These are phyloP conservation scores for Myxozyma lipomycoides DNA, from an alignment of 805 yeast genomes.

Conservation along the genomic window DNA sequence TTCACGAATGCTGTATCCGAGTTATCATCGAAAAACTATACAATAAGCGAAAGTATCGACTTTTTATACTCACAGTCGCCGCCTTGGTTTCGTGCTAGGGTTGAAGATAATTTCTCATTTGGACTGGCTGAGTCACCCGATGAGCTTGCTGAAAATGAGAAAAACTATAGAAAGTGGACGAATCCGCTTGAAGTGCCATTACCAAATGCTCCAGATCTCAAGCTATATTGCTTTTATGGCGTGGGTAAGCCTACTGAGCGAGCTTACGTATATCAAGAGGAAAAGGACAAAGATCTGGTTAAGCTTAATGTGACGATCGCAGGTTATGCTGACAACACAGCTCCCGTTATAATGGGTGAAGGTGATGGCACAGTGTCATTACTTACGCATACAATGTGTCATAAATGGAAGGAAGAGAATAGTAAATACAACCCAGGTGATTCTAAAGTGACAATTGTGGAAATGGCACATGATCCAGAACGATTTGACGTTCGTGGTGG, in stretches of 20 bases:
- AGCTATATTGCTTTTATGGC: constrained; percentile 85
- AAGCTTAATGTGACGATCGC: constrained; percentile 71
- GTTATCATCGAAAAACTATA: constrained; percentile 50
- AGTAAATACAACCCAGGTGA: constrained; percentile 75
- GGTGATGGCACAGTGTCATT: constrained; percentile 96
- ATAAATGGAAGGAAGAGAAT: constrained; percentile 71
- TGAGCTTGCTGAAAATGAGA: constrained; percentile 62
- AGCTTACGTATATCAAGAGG: constrained; percentile 79
- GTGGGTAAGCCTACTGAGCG: constrained; percentile 97
- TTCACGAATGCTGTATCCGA: constrained; percentile 49
- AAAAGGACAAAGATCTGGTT: constrained; percentile 48
- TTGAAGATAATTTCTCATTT: constrained; percentile 66
- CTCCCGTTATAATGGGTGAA: constrained; percentile 78
- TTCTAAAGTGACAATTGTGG: constrained; percentile 71
- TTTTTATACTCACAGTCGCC: constrained; percentile 64
- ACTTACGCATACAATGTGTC: constrained; percentile 84
- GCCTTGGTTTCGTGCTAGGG: constrained; percentile 66
- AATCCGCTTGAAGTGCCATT: constrained; percentile 90
- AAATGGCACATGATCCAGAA: constrained; percentile 90
- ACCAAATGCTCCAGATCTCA: constrained; percentile 91
- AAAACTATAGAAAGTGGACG: constrained; percentile 79
- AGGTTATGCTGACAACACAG: constrained; percentile 42
- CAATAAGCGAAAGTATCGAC: constrained; percentile 66
- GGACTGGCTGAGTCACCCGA: constrained; percentile 62
- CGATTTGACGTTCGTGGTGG: constrained; percentile 94